These are phyloP conservation scores for Aspergillus sp. DNA, from an alignment of 2,329 filamentous ascomycete genomes.

Conservation along the genomic window DNA sequence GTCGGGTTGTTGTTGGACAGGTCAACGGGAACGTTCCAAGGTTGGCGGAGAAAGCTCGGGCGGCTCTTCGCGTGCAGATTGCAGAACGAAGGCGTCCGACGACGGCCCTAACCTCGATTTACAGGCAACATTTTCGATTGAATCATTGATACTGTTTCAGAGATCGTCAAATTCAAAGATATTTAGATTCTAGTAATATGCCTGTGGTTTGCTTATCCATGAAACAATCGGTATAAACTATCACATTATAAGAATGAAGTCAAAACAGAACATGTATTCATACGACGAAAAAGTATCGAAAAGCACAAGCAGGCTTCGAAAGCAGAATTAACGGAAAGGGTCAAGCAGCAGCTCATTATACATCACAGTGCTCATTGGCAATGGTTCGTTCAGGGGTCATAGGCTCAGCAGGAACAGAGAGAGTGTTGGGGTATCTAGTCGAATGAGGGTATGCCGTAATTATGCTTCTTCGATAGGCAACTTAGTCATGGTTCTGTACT, in stretches of 20 bases:
- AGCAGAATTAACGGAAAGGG: neutral
- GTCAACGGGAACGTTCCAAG: constrained; percentile 12
- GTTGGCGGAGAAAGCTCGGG: constrained; percentile 15
- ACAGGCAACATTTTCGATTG: neutral
- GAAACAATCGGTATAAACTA: too few species aligned
- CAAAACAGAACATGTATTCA: neutral
- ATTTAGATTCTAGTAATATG: too few species aligned
- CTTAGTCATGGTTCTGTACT: constrained; percentile 72
- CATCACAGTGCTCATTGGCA: constrained; percentile 2
- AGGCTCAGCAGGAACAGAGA: neutral
- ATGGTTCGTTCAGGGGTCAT: neutral
- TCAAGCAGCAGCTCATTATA: neutral
- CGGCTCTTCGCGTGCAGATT: constrained; percentile 6
- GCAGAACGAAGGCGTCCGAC: neutral
- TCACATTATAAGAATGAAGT: neutral
- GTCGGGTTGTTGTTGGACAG: constrained; percentile 22
- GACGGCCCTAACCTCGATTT: neutral
- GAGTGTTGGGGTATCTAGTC: constrained; percentile 6
- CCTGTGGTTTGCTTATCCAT: too few species aligned
- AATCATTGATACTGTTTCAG: too few species aligned
- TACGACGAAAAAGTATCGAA: neutral
- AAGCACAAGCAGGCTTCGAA: neutral
- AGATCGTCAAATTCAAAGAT: too few species aligned
- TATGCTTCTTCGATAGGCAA: neutral
- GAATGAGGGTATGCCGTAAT: neutral